These are phyloP conservation scores for Fagopyrum esculentum DNA, from an alignment of 148 eudicot genomes.

Conservation along the genomic window DNA sequence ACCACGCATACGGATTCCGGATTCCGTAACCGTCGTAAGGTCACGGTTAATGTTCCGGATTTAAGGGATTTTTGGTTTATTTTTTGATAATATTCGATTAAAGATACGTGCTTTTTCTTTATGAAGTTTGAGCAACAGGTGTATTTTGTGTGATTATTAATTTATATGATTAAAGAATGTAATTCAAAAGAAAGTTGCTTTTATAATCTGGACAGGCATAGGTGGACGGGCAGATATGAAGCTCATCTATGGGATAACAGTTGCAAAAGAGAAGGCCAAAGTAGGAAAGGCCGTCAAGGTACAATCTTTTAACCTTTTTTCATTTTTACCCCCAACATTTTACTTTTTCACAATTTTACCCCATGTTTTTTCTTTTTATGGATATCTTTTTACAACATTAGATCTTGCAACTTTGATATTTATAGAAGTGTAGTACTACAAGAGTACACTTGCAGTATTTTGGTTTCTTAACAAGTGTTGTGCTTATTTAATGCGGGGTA, in stretches of 20 bases:
- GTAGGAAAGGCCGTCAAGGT: slow-evolving; percentile 22
- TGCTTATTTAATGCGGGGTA: slow-evolving; percentile 1
- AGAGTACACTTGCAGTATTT: not conserved
- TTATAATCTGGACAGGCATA: slow-evolving; percentile 11
- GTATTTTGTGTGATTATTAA: not conserved
- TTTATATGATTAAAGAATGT: not conserved
- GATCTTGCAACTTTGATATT: not conserved
- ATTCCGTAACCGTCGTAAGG: too few relatives aligned
- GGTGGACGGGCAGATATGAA: slow-evolving; percentile 21
- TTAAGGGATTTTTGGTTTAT: too few relatives aligned
- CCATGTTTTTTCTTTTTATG: too few relatives aligned
- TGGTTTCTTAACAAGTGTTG: not conserved
- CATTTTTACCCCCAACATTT: not conserved
- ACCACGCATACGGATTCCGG: too few relatives aligned
- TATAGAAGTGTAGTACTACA: not conserved
- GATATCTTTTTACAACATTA: not conserved
- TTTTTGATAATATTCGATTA: too few relatives aligned
- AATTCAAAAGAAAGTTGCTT: not conserved
- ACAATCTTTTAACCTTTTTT: not conserved
- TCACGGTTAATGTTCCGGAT: too few relatives aligned
- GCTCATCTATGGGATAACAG: slow-evolving; percentile 19
- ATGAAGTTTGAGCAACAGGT: not conserved
- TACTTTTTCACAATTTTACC: too few relatives aligned
- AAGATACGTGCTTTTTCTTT: too few relatives aligned
- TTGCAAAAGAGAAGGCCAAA: slow-evolving; percentile 18